Percentiles rank a stretch among this genome's conserved stretches.
Evolutionary conservation across 768 basidiomycete genomes (phyloP).

Genomic region (Tricholoma saponaceum): DNA sequence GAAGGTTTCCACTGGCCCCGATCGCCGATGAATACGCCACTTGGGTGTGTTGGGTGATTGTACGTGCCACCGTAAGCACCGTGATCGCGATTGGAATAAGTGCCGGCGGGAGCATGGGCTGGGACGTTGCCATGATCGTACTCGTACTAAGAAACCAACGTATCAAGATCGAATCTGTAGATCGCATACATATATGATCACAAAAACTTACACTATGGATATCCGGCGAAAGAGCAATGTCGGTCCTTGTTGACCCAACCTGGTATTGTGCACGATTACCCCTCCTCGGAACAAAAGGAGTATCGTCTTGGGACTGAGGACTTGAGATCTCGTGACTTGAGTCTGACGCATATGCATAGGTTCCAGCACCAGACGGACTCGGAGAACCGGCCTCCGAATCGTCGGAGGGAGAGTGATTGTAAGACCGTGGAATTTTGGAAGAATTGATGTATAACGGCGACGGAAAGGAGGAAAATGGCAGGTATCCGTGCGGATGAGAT

Average conservation of each 20-base stretch:
- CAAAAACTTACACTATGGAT: not conserved
- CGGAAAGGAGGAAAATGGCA: conserved; percentile 4
- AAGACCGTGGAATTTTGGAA: conserved; percentile 11
- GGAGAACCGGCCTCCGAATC: conserved; percentile 13
- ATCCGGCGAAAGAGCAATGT: not conserved
- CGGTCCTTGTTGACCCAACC: not conserved
- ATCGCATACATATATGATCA: not conserved
- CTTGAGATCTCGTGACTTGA: conserved; percentile 4
- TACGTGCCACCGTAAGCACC: not conserved
- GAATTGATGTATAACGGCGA: conserved; percentile 3
- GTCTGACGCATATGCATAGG: conserved; percentile 5
- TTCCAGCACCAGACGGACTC: conserved; percentile 7
- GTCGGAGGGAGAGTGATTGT: conserved; percentile 14
- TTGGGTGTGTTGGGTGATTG: not conserved
- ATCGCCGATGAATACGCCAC: not conserved
- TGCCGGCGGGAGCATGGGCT: not conserved
- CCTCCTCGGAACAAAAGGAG: conserved; percentile 2
- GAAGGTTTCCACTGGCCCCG: not conserved
- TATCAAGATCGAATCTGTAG: conserved; percentile 2
- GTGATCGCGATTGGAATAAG: not conserved
- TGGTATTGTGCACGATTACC: not conserved
- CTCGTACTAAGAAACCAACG: not conserved
- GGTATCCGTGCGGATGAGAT: conserved; percentile 6
- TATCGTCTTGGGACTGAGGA: not conserved
- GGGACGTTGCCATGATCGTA: not conserved